Evolutionary conservation across 257 asterid genomes (phyloP).

Genomic region (Solanum neorickii): DNA sequence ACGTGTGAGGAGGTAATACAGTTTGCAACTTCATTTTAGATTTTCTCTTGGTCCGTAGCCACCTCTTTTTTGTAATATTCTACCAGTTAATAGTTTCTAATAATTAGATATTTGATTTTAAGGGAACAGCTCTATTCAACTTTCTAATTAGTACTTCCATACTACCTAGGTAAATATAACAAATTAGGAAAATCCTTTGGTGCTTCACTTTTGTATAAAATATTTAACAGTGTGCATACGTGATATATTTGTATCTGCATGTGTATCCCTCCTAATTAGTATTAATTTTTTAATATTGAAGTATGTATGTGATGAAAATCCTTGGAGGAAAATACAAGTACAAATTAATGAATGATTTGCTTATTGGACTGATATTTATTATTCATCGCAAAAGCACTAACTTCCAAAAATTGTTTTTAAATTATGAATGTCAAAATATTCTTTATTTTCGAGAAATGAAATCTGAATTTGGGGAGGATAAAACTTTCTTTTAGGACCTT

Average conservation of each 20-base stretch:
- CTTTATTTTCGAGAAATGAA: neutral
- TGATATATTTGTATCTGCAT: neutral
- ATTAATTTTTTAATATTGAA: neutral
- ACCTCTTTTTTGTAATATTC: neutral
- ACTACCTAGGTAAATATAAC: neutral
- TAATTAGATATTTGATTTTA: neutral
- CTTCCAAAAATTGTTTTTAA: neutral
- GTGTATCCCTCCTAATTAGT: neutral
- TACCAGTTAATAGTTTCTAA: neutral
- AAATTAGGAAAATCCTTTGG: neutral
- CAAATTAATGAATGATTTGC: neutral
- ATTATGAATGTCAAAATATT: neutral
- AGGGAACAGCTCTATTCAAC: neutral
- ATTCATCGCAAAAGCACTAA: neutral
- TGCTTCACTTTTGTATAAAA: neutral
- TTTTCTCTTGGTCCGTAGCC: neutral
- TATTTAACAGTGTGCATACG: neutral
- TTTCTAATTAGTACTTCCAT: neutral
- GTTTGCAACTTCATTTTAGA: neutral
- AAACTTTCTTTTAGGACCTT: neutral
- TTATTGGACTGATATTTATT: neutral
- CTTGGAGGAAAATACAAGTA: neutral
- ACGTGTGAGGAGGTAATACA: conserved; percentile 76
- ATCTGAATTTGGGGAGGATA: neutral
- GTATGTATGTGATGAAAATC: neutral